These are phyloP conservation scores for Tillandsia leiboldiana DNA, from an alignment of 176 grass and related monocot species.

Conservation along the genomic window DNA sequence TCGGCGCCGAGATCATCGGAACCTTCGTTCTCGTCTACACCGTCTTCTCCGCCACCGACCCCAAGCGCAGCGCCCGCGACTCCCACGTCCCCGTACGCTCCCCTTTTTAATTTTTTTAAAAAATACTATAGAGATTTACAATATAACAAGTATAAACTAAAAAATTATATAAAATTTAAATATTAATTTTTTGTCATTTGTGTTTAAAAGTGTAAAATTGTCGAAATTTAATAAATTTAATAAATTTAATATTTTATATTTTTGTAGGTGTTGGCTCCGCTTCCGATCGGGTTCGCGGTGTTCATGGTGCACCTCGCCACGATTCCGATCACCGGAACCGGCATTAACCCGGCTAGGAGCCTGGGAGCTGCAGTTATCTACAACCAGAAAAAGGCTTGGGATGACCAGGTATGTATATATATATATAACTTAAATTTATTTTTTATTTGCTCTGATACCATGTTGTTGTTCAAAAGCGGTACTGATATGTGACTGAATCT, in stretches of 20 bases:
- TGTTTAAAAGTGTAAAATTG: neutral
- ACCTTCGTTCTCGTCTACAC: conserved; percentile 98
- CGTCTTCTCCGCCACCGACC: conserved; percentile 90
- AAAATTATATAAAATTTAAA: too few relatives aligned
- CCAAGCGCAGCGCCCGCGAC: conserved; percentile 77
- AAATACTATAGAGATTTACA: too few relatives aligned
- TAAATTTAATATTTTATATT: neutral
- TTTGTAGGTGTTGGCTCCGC: conserved; percentile 72
- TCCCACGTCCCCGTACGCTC: conserved; percentile 66
- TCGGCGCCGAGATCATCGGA: conserved; percentile 91
- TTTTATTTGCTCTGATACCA: neutral
- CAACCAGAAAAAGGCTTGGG: conserved; percentile 57
- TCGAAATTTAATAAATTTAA: neutral
- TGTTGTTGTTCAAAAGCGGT: too few relatives aligned
- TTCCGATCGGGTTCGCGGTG: conserved; percentile 84
- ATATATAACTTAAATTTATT: neutral
- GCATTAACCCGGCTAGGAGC: conserved; percentile 86
- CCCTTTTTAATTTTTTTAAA: too few relatives aligned
- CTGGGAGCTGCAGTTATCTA: conserved; percentile 71
- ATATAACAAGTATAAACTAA: too few relatives aligned
- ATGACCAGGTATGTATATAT: conserved; percentile 54
- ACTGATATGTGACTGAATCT: too few relatives aligned
- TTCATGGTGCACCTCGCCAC: conserved; percentile 91
- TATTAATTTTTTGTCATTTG: too few relatives aligned
- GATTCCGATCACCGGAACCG: conserved; percentile 85